Conservation (phyloP, 768 basidiomycete genomes). For the Rossbeevera mucosa region DNA sequence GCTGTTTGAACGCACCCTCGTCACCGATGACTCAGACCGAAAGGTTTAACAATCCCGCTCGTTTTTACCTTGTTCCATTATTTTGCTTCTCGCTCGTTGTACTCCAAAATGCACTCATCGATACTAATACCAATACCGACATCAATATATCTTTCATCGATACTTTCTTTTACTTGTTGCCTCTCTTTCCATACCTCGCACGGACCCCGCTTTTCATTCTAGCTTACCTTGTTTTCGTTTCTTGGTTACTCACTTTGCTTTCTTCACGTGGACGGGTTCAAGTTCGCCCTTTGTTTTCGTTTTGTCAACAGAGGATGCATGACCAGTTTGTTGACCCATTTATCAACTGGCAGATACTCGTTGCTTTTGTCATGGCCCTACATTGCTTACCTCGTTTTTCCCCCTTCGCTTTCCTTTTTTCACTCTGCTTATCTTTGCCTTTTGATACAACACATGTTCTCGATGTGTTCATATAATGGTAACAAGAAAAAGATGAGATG, state of each 20-base stretch:
- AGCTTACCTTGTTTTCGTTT: background rate
- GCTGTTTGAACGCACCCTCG: background rate
- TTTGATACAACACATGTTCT: no score
- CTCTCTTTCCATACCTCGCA: no score
- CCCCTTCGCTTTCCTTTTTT: background rate
- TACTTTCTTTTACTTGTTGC: background rate
- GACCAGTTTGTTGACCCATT: background rate
- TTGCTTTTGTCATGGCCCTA: background rate
- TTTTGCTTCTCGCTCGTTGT: constrained; percentile 10
- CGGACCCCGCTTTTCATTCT: constrained; percentile 1
- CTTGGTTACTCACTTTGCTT: constrained; percentile 2
- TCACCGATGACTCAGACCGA: background rate
- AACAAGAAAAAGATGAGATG: no score
- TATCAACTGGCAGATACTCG: background rate
- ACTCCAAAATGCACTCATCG: constrained; percentile 13
- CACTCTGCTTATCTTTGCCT: no score
- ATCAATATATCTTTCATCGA: constrained; percentile 6
- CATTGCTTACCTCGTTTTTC: background rate
- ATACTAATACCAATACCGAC: constrained; percentile 1
- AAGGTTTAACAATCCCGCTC: background rate
- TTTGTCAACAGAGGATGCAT: constrained; percentile 13
- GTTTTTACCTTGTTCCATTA: background rate
- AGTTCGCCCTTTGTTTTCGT: background rate
- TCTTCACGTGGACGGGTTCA: constrained; percentile 5
- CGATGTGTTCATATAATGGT: no score